Base-by-base conservation (phyloP, 805 yeast genomes). In the Saccharomyces kudriavzevii region DNA sequence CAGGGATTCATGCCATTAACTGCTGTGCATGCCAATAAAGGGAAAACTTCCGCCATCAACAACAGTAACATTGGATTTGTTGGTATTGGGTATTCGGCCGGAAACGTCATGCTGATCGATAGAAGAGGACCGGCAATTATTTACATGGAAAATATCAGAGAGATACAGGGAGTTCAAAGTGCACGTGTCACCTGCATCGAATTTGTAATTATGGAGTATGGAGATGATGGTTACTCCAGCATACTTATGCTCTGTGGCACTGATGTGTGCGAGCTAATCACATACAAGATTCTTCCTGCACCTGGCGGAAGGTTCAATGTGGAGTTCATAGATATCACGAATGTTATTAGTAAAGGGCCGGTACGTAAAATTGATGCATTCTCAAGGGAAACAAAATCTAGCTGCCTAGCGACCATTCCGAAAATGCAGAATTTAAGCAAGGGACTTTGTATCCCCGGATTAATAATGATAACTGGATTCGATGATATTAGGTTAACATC, bases 41-140 rank as follows among this genome's bases (percentile, higher is more conserved):
- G 81, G 0, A 67, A 66, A 5, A 83, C 87, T 13, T 75, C 90
- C 0, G 78, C 86, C 2, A 56, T 89, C 48, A 77, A 79, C 54
- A 78, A 85, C 66, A 83, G 89, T 53, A 78, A 84, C 56, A 75
- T 88, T 50, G 96, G 96, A 0, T 89, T 91, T 71, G 87, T 85
- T 10, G 92, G 87, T 0, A 73, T 87, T 46, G 95, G 87, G 0
- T 89, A 85, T 66, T 78, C 77, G 48, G 78, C 83, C 10, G 97
- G 97, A 11, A 77, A 80, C 46, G 57, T 91, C 22, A 70, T 85
- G 2, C 83, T 90, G 1, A 73, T 90, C 56, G 97, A 90, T 68
- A 74, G 86, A 49, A 75, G 96, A 53, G 86, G 85, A 75, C 89
- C 89, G 1, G 89, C 87, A 0, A 70, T 83, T 9, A 83, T 85